These are phyloP conservation scores for Hemisphaericaspora xylofermentans DNA, from an alignment of 1,139 yeast species.

Conservation along the genomic window DNA sequence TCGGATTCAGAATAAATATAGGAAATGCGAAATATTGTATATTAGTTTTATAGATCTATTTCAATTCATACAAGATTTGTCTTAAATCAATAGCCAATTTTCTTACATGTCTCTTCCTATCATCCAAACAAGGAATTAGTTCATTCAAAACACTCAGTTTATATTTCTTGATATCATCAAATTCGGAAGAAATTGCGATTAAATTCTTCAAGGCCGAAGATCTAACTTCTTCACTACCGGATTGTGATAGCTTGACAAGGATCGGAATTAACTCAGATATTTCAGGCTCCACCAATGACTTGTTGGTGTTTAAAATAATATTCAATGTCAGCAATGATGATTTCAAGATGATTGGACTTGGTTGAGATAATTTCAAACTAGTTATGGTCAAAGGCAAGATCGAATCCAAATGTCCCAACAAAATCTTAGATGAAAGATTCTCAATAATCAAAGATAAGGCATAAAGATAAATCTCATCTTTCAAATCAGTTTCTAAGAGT, in stretches of 20 bases:
- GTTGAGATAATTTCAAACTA: slow-evolving; percentile 48
- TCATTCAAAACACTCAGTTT: slow-evolving; percentile 49
- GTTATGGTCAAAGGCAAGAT: slow-evolving; percentile 72
- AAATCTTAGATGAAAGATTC: slow-evolving; percentile 37
- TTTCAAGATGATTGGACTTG: slow-evolving; percentile 42
- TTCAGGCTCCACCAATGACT: slow-evolving; percentile 51
- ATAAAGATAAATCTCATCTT: slow-evolving; percentile 47
- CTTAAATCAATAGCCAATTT: slow-evolving; percentile 75
- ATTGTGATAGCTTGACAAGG: slow-evolving; percentile 39
- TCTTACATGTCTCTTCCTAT: slow-evolving; percentile 71
- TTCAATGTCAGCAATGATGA: slow-evolving; percentile 59
- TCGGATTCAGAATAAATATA: slow-evolving; percentile 34
- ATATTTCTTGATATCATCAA: slow-evolving; percentile 5
- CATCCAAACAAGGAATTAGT: slow-evolving; percentile 62
- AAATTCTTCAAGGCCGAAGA: slow-evolving; percentile 18
- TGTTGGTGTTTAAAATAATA: slow-evolving; percentile 52
- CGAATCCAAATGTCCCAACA: slow-evolving; percentile 45
- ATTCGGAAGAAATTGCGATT: slow-evolving; percentile 11
- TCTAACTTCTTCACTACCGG: slow-evolving; percentile 48
- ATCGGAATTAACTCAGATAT: slow-evolving; percentile 57
- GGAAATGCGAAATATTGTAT: slow-evolving; percentile 4
- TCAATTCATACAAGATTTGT: slow-evolving; percentile 65
- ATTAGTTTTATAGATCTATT: slow-evolving; percentile 10
- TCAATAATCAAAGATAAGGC: slow-evolving; percentile 68
- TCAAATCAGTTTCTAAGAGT: slow-evolving; percentile 35